Percentiles rank a stretch among this genome's conserved stretches.
Evolutionary conservation across 169 alveolate species (phyloP).

Genomic region (Eimeria necatrix): DNA sequence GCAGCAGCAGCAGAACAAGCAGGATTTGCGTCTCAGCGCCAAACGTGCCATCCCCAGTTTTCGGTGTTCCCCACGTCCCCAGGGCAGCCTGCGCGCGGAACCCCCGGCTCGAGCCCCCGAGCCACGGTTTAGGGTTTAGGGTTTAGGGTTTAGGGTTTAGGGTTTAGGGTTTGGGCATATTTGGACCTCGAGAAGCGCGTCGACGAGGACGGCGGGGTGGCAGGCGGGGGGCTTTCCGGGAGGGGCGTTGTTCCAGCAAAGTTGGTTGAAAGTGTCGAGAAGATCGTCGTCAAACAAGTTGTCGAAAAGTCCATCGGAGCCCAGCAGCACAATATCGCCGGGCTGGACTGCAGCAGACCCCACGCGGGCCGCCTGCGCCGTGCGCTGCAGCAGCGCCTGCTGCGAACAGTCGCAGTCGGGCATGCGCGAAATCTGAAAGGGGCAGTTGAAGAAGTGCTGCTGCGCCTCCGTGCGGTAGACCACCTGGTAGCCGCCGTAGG

Average conservation of each 20-base stretch:
- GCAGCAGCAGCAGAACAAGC: not conserved
- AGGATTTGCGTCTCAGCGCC: no score
- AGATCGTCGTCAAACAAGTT: conserved; percentile 90
- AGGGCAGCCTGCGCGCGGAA: no score
- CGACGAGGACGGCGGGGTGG: conserved; percentile 74
- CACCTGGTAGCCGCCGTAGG: conserved; percentile 82
- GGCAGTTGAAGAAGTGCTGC: conserved; percentile 90
- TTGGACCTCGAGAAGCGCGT: conserved; percentile 74
- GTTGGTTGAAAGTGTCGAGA: conserved; percentile 83
- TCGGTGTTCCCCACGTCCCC: no score
- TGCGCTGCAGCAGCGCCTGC: conserved; percentile 83
- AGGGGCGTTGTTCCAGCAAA: conserved; percentile 44
- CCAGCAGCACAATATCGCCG: conserved; percentile 89
- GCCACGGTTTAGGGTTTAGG: no score
- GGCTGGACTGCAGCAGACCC: conserved; percentile 81
- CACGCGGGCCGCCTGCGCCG: conserved; percentile 83
- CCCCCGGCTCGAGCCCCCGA: no score
- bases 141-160: not conserved
- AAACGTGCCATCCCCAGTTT: no score
- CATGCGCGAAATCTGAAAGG: conserved; percentile 89
- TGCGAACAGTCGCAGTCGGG: conserved; percentile 86
- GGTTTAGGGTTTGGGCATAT: not conserved
- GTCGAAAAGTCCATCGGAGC: conserved; percentile 92
- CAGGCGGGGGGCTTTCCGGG: conserved; percentile 69
- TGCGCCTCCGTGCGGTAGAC: conserved; percentile 85